A percentile compares a stretch with the other conserved stretches of the same genome.
Evolutionary conservation across 2,329 filamentous ascomycete genomes (phyloP).

Genomic region (Bipolaris sorokiniana): DNA sequence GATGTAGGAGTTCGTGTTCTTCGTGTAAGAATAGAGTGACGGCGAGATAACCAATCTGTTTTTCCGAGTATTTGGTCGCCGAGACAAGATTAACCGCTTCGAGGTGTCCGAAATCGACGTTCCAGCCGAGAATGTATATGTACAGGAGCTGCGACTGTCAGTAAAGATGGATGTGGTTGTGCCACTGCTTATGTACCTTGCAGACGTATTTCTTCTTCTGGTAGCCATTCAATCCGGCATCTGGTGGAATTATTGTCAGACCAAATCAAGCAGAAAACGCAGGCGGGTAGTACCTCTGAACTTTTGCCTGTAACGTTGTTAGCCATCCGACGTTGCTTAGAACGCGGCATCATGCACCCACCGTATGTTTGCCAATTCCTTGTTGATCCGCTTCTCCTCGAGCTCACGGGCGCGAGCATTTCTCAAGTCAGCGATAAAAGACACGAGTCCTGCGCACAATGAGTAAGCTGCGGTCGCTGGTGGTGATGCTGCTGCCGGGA

Average conservation of each 20-base stretch:
- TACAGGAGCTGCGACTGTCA: slow-evolving; percentile 72
- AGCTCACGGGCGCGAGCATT: slow-evolving; percentile 94
- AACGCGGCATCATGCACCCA: slow-evolving; percentile 48
- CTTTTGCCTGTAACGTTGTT: slow-evolving; percentile 70
- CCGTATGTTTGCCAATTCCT: slow-evolving; percentile 97
- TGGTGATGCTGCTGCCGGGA: not conserved
- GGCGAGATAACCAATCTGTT: slow-evolving; percentile 97
- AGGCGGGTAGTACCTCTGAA: slow-evolving; percentile 72
- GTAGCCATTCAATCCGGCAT: slow-evolving; percentile 90
- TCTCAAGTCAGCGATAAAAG: slow-evolving; percentile 95
- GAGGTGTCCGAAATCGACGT: slow-evolving; percentile 97
- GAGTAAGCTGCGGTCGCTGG: slow-evolving; percentile 19
- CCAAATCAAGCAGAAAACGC: slow-evolving; percentile 4
- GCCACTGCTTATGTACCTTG: slow-evolving; percentile 65
- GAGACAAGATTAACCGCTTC: slow-evolving; percentile 98
- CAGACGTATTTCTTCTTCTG: slow-evolving; percentile 99
- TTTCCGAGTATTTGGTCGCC: slow-evolving; percentile 96
- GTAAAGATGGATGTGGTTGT: not conserved
- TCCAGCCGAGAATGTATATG: slow-evolving; percentile 98
- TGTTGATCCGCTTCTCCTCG: slow-evolving; percentile 99
- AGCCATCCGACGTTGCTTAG: slow-evolving; percentile 24
- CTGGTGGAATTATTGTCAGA: slow-evolving; percentile 50
- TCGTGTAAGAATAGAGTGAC: slow-evolving; percentile 98
- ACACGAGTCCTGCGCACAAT: slow-evolving; percentile 72
- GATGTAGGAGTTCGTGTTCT: slow-evolving; percentile 90